Base-by-base conservation (phyloP, 1,284 basidiomycete genomes). In the Leccinum subrobustum region DNA sequence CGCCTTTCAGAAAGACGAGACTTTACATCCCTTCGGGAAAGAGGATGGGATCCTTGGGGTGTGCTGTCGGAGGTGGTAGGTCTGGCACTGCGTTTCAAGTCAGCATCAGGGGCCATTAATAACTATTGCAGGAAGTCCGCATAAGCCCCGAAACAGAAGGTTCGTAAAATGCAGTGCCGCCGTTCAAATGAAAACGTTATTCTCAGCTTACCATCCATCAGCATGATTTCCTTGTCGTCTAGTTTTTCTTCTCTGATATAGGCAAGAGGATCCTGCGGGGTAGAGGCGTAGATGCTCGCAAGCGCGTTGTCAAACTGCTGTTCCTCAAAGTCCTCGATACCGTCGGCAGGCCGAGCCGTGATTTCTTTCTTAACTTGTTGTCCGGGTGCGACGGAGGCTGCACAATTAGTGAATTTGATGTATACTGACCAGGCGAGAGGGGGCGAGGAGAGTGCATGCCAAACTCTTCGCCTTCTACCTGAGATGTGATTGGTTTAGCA, bases 161-260 rank as follows among this genome's bases (percentile, higher is more conserved):
- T 56, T 59, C 57, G 27, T 57, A 52, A 56, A 60, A 55, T 47
- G 23, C 61, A 65, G 42, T 59, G 52, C 60, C 44, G 48, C 27
- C 56, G 18, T n/a, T 60, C 57, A 54, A 65, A 55, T 54, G 50
- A 59, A 57, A 56, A 52, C 25, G 18, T 27, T 60, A 60, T 69
- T 66, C 56, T 63, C 57, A 14, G 56, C 70, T 60, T 63, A 85
- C 85, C 80, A 52, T 83, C 78, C 81, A 86, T 85, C 33, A 84
- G 68, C 61, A 81, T 67, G 37, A 75, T 71, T 29, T 79, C 77
- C 56, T 80, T 81, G 35, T 83, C 81, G 56, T 85, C 81, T 9
- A 88, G 64, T 58, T 72, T 78, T 62, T 88, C 87, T 37, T 79
- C 76, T 64, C 85, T 67, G 29, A 89, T 81, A 53, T 79, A 68